A percentile compares a stretch with the other conserved stretches of the same genome.
These are phyloP conservation scores for Spergularia marina DNA, from an alignment of 148 eudicot species.

Conservation along the genomic window DNA sequence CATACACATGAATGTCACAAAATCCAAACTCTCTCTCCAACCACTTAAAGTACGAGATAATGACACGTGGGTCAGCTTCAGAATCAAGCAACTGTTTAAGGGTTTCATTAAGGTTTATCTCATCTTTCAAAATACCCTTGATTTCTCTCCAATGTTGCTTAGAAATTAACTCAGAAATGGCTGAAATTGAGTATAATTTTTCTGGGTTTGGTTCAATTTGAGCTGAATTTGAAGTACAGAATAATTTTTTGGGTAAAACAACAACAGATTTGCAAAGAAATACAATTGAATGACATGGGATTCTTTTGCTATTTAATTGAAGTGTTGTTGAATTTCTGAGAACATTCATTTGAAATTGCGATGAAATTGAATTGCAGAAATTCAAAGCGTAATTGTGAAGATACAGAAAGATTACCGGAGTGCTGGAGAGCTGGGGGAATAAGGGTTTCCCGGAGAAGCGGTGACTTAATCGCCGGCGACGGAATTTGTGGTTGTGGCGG, in stretches of 20 bases:
- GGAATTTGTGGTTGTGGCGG: background rate
- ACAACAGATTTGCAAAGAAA: background rate
- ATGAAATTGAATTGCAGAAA: background rate
- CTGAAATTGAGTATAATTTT: constrained; percentile 19
- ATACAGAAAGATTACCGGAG: background rate
- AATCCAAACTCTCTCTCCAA: constrained; percentile 37
- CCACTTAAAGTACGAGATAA: constrained; percentile 48
- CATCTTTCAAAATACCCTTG: constrained; percentile 23
- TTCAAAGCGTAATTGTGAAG: background rate
- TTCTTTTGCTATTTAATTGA: background rate
- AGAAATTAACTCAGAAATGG: constrained; percentile 34
- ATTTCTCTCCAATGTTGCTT: constrained; percentile 30
- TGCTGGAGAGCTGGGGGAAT: background rate
- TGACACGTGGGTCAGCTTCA: constrained; percentile 27
- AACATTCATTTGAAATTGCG: constrained; percentile 1
- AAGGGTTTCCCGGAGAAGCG: background rate
- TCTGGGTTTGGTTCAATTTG: constrained; percentile 16
- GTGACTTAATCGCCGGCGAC: constrained; percentile 5
- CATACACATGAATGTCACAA: constrained; percentile 39
- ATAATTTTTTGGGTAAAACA: background rate
- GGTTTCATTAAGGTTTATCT: constrained; percentile 23
- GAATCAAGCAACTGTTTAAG: constrained; percentile 33
- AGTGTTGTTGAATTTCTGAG: constrained; percentile 5
- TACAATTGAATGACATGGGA: constrained; percentile 1
- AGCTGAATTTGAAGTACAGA: constrained; percentile 18